Percentiles rank a stretch among this genome's conserved stretches.
Conservation (phyloP, 73 alveolate genomes). For the Durusdinium trenchii region DNA sequence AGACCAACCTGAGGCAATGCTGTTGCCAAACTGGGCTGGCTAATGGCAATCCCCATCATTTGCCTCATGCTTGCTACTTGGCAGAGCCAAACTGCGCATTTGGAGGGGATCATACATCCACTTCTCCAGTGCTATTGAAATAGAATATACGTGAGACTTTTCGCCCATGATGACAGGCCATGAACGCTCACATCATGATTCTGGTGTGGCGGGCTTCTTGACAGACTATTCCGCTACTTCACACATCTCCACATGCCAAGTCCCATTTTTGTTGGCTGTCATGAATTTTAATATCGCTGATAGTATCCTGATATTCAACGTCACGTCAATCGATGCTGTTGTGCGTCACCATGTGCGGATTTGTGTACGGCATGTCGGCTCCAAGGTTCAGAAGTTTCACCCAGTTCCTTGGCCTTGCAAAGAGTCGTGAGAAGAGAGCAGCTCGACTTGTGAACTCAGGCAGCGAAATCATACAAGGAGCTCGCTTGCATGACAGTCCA, state of each 20-base stretch:
- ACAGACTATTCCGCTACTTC: neutral
- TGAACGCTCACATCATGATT: constrained; percentile 94
- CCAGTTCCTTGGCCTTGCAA: constrained; percentile 6
- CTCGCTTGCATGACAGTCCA: constrained; percentile 58
- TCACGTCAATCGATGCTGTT: neutral
- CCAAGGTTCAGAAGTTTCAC: constrained; percentile 21
- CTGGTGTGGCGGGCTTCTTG: constrained; percentile 79
- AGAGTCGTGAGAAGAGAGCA: neutral
- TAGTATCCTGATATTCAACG: too few species aligned
- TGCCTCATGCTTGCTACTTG: constrained; percentile 34
- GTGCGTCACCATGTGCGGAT: neutral
- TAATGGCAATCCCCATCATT: constrained; percentile 12
- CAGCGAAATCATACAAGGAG: constrained; percentile 41
- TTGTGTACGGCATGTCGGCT: neutral
- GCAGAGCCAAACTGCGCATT: neutral
- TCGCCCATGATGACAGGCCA: neutral
- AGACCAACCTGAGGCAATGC: constrained; percentile 82
- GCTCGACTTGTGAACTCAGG: neutral
- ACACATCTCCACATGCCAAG: too few species aligned
- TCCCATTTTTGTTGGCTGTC: neutral
- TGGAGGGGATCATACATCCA: neutral
- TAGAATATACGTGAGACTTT: neutral
- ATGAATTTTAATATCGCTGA: too few species aligned
- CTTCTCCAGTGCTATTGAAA: neutral
- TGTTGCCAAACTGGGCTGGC: constrained; percentile 81